Evolutionary conservation across 2,329 filamentous ascomycete species (phyloP), one percentile per base, ranked within the genome.

Genomic region (Rasamsonia emersonii): DNA sequence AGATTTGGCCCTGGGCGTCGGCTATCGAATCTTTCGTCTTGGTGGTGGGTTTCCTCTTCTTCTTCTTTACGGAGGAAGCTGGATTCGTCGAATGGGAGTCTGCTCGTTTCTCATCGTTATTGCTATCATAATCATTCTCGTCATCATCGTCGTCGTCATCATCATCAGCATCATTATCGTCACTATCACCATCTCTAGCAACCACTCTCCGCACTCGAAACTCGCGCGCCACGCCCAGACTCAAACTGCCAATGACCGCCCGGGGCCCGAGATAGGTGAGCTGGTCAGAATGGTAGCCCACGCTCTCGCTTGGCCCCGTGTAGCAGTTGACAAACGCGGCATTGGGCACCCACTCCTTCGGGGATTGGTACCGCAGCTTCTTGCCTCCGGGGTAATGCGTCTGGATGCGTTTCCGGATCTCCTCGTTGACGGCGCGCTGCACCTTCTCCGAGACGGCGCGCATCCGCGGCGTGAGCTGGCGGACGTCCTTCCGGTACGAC

Each of bases 291-390:
- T 98, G 91, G 60, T 85, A 96, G 18, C 91, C 91, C 1, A 96
- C 88, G 39, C 71, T 85, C 61, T 96, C 77, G 8, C 77, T 68
- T 0, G 77, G 79, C 0, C 88, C 88, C 46, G 79, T 68, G 56
- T 98, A 98, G 63, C 86, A 93, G 56, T 98, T 98, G 10, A 93
- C 88, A 50, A 95, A 89, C 0, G 88, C 86, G 0, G 86, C 85
- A 51, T 96, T 96, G 7, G 89, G 84, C 6, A 66, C 65, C 88
- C 89, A 96, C 1, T 70, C 60, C 0, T 71, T 58, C 0, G 84
- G 72, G 0, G 79, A 82, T 50, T 95, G 88, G 45, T 83, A 78
- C 44, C 71, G 78, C 17, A 95, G 71, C 54, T 89, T 93, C 54
- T 74, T 68, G 9, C 78, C 76, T 11, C 63, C 64, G 0, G 82